phyloP scores from a whole-genome alignment of 495 filamentous ascomycete genomes.

The Penicillium paradoxum region DNA sequence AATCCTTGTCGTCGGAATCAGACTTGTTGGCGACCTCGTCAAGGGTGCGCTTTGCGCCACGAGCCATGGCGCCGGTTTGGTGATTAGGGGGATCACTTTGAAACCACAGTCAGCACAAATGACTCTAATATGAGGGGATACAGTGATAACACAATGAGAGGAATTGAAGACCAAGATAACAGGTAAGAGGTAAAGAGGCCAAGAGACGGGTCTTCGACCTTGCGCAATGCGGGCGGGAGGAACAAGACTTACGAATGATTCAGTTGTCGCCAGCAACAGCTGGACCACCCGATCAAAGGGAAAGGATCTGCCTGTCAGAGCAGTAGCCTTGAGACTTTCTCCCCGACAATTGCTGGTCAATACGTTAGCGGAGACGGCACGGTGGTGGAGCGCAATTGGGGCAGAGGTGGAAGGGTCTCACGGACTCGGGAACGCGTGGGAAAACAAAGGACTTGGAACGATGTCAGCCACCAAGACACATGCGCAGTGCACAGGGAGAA shows the following conservation, averaged over 20 bases:
- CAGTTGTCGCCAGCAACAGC: conserved; percentile 11
- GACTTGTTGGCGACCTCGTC: conserved; percentile 77
- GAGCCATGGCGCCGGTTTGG: conserved; percentile 39
- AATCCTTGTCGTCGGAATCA: conserved; percentile 79
- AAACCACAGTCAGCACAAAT: conserved; percentile 9
- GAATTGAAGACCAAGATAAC: background rate
- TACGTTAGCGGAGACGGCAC: conserved; percentile 10
- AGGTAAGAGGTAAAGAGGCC: background rate
- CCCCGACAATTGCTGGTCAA: conserved; percentile 22
- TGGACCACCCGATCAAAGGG: conserved; percentile 2
- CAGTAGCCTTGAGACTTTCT: background rate
- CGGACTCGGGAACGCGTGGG: conserved; percentile 24
- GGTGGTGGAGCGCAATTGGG: conserved; percentile 25
- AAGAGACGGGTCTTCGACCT: background rate
- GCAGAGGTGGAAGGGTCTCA: conserved; percentile 15
- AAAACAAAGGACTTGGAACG: conserved; percentile 2
- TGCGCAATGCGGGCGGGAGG: conserved; percentile 8
- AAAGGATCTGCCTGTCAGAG: background rate
- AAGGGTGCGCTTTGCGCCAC: conserved; percentile 59
- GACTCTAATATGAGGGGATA: background rate
- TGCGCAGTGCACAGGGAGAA: background rate
- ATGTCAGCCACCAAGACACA: background rate
- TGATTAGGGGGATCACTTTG: conserved; percentile 12
- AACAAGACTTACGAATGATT: conserved; percentile 4
- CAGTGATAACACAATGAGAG: too few species aligned